Evolutionary conservation across 257 asterid genomes (phyloP), one percentile per base, ranked within the genome.

Genomic region (Ilex aquifolium): DNA sequence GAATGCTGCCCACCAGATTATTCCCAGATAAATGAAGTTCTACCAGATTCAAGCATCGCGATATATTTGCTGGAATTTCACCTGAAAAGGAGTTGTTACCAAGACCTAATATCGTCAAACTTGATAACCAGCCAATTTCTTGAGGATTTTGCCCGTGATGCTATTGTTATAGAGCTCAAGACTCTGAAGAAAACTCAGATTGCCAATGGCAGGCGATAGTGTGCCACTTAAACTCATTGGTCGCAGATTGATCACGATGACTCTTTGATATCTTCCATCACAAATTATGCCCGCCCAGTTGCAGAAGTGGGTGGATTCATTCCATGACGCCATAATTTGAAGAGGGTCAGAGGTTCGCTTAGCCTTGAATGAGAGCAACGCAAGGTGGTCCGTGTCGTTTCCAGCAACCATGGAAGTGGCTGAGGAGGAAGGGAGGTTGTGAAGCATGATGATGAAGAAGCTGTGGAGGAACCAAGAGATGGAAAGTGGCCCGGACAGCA

Each of bases 271-370:
- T 27, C 44, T 63, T n/a, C 9, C 51, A 51, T 60, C 53, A 32
- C 67, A 63, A 50, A 59, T 63, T 32, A 63, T 21, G 32, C 67
- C 60, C 6, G 17, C 11, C 67, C 67, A 63, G 16, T 17, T 49
- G 58, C 67, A 63, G n/a, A 63, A 63, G 32, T 63, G 50, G 7
- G 48, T 51, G 31, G 67, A 63, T 8, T 51, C 59, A 5, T 63
- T 63, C 67, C 67, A 63, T 31, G 60, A 51, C 21, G 48, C 17
- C 5, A 14, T 52, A 9, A 10, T 31, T 16, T 51, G 67, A 11
- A 36, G 68, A 2, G 68, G 68, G 13, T 63, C 52, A 13, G 68
- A 52, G 60, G 14, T 21, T 52, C 51, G 51, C 21, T 10, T 52
- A 42, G 50, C 52, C 9, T 63, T 53, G 60, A 63, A 51, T 5